Evolutionary conservation across 768 basidiomycete genomes (phyloP), one percentile per base, ranked within the genome.

Genomic region (Cubamyces lactineus): DNA sequence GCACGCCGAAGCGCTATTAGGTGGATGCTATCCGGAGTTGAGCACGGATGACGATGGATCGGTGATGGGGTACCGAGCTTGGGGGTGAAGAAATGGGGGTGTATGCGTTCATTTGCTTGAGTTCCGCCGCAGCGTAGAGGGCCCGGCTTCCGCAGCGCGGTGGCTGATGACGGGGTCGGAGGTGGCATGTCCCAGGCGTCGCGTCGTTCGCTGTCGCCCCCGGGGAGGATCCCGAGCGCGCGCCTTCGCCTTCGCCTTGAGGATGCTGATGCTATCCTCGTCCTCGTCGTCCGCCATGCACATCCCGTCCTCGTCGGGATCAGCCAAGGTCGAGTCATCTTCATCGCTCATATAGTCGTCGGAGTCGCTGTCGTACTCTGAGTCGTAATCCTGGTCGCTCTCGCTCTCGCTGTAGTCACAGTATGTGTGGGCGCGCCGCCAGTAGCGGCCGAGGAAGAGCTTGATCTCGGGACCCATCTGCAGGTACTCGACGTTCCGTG

Each of bases 401-500:
- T 70, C 70, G 45, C 40, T 55, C 46, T 67, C 69, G 1, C 76
- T 78, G 48, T 75, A 75, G 41, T 76, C 77, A n/a, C 69, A 72
- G 24, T 73, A 76, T 28, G 71, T 62, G 55, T 68, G 73, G 30
- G 67, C 65, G 53, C 82, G 76, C 46, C 84, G 70, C 88, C 88
- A 89, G 88, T 90, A 95, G 59, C 78, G 80, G 0, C 88, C 86
- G 50, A 94, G 78, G 70, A 90, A 90, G 16, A 86, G 74, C 72
- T 92, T 94, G 73, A 95, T 85, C 46, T 90, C 87, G 17, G 85
- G 76, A 54, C 85, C 80, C 63, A 96, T 81, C 19, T 86, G 88
- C 51, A 96, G 86, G 70, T 92, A 96, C 71, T 96, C 93, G 71
- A 89, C 92, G 72, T 95, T 96, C 62, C 89, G 86, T 19, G 91